These are phyloP conservation scores for Linnemannia elongata DNA, from an alignment of 192 early-diverging fungal species.

Conservation along the genomic window DNA sequence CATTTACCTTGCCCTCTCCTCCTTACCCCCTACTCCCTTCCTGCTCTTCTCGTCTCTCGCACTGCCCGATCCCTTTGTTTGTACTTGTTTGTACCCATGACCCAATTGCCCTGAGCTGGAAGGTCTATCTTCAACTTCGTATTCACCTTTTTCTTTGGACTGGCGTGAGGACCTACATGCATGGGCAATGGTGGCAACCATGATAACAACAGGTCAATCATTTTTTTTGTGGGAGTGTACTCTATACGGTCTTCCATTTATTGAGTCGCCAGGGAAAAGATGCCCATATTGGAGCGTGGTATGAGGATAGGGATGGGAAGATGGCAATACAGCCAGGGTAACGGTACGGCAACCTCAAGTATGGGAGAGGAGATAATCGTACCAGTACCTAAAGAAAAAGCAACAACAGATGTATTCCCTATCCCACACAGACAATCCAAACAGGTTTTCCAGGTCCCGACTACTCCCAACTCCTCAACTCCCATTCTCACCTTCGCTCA, in stretches of 20 bases:
- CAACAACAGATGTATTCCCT: background rate
- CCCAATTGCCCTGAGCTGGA: background rate
- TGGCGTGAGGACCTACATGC: background rate
- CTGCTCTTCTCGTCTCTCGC: background rate
- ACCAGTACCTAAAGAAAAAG: background rate
- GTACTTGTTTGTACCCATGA: slow-evolving; percentile 6
- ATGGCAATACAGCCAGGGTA: background rate
- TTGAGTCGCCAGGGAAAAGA: background rate
- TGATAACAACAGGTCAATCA: background rate
- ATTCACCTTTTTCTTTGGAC: background rate
- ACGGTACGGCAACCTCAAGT: slow-evolving; percentile 1
- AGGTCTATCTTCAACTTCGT: background rate
- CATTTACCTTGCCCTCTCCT: background rate
- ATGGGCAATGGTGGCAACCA: background rate
- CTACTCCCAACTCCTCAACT: background rate
- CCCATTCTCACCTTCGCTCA: background rate
- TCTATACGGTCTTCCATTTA: background rate
- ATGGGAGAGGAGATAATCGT: background rate
- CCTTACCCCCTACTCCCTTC: background rate
- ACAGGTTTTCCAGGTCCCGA: slow-evolving; percentile 1
- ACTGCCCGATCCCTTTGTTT: slow-evolving; percentile 9
- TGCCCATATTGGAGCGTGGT: background rate
- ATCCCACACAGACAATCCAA: background rate
- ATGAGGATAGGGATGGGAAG: background rate
- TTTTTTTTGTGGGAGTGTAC: background rate